Evolutionary conservation across 2,329 filamentous ascomycete species (phyloP).

Genomic region (Claviceps fusiformis): DNA sequence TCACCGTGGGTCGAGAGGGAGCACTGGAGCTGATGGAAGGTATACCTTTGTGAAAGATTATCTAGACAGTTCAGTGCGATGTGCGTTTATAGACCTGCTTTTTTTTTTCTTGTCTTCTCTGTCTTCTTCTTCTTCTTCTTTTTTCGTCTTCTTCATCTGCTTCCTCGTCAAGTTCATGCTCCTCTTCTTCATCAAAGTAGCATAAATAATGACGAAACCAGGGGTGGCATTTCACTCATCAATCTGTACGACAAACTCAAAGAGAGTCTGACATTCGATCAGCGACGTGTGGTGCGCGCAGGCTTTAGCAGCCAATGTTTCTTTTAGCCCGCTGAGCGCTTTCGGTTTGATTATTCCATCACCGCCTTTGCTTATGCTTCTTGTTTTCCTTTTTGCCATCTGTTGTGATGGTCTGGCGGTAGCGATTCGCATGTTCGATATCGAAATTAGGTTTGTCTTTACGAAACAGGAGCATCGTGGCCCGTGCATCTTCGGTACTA

Average conservation of each 20-base stretch:
- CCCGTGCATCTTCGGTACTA: constrained; percentile 67
- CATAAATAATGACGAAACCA: background rate
- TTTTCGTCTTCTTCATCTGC: background rate
- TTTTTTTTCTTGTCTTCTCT: background rate
- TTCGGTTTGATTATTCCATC: background rate
- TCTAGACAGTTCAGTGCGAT: background rate
- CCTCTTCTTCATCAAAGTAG: background rate
- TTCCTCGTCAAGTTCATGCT: background rate
- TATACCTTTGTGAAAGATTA: constrained; percentile 39
- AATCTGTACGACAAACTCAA: background rate
- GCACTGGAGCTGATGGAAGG: constrained; percentile 56
- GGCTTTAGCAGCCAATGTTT: background rate
- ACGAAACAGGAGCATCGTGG: constrained; percentile 79
- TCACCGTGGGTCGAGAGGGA: constrained; percentile 54
- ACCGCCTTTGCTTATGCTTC: constrained; percentile 10
- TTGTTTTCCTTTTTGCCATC: constrained; percentile 24
- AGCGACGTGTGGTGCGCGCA: background rate
- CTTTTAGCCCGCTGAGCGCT: background rate
- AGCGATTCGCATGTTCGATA: constrained; percentile 59
- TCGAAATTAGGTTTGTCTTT: constrained; percentile 78
- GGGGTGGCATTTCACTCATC: background rate
- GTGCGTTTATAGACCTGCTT: background rate
- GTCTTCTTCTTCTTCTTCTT: too few relatives aligned
- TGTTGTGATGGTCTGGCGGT: constrained; percentile 20
- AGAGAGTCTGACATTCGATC: background rate